Percentiles rank a stretch among this genome's conserved stretches.
These are phyloP conservation scores for Fusarium xyrophilum DNA, from an alignment of 2,329 filamentous ascomycete genomes.

Conservation along the genomic window DNA sequence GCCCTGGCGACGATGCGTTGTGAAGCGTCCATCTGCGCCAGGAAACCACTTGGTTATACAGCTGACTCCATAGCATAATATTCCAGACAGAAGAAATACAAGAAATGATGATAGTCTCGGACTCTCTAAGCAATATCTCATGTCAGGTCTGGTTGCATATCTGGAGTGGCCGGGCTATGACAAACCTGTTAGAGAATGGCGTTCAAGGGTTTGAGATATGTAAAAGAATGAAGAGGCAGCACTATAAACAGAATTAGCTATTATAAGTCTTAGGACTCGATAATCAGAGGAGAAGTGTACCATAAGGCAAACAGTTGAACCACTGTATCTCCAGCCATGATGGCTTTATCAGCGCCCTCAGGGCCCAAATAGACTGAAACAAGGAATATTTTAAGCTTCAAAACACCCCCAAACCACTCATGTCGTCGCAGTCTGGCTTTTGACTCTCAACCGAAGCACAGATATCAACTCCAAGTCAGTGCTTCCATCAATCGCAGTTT, in stretches of 20 bases:
- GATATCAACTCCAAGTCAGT: neutral
- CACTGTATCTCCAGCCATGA: constrained; percentile 34
- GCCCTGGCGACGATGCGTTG: constrained; percentile 37
- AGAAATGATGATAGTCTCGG: constrained; percentile 57
- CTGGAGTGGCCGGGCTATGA: neutral
- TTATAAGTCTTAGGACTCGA: neutral
- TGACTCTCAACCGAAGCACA: neutral
- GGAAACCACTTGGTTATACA: constrained; percentile 55
- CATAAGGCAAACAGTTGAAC: constrained; percentile 39
- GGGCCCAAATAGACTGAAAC: constrained; percentile 14
- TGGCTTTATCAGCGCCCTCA: constrained; percentile 3
- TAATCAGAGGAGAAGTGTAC: constrained; percentile 8
- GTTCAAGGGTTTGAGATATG: constrained; percentile 54
- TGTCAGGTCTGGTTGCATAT: neutral
- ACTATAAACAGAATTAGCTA: constrained; percentile 42
- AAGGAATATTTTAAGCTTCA: constrained; percentile 18
- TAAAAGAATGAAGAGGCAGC: constrained; percentile 57
- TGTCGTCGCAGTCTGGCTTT: constrained; percentile 13
- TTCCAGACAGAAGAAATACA: constrained; percentile 55
- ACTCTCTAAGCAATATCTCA: constrained; percentile 48
- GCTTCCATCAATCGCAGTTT: neutral
- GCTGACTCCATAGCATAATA: constrained; percentile 51
- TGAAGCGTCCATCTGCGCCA: constrained; percentile 56
- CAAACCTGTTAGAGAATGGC: constrained; percentile 58
- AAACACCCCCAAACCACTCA: constrained; percentile 12